These are phyloP conservation scores for Eleusine coracana DNA, from an alignment of 176 grass and related monocot genomes.

Conservation along the genomic window DNA sequence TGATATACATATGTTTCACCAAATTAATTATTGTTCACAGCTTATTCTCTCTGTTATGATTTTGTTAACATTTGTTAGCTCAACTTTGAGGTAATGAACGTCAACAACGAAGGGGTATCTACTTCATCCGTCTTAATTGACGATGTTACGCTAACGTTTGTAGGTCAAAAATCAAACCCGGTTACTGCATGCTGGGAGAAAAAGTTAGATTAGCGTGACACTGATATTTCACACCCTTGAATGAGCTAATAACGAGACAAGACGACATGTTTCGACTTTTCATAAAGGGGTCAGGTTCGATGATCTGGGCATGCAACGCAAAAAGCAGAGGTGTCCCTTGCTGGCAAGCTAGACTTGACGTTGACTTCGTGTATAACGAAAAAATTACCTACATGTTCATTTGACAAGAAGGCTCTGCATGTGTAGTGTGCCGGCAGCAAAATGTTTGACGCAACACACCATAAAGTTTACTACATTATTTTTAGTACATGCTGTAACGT, in stretches of 20 bases:
- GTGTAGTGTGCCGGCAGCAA: not conserved
- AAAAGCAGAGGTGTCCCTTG: not conserved
- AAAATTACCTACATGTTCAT: not conserved
- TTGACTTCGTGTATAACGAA: not conserved
- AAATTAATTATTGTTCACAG: too few species aligned
- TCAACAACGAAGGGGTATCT: too few species aligned
- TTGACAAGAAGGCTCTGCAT: not conserved
- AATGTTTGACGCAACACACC: not conserved
- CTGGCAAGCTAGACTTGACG: conserved; percentile 25
- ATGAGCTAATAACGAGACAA: conserved; percentile 24
- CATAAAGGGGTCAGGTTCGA: not conserved
- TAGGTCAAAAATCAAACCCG: too few species aligned
- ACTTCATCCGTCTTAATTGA: too few species aligned
- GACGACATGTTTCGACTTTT: conserved; percentile 36
- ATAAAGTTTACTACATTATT: not conserved
- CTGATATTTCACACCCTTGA: not conserved
- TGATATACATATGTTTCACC: too few species aligned
- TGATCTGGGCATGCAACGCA: not conserved
- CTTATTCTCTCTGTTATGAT: too few species aligned
- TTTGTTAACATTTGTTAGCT: too few species aligned
- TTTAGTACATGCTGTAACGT: not conserved
- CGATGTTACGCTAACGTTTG: too few species aligned
- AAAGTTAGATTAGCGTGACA: not conserved
- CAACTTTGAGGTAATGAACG: too few species aligned
- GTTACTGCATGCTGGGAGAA: too few species aligned